Percentiles rank a stretch among this genome's conserved stretches.
Evolutionary conservation across 2,329 filamentous ascomycete genomes (phyloP).

Genomic region (Neonectria ditissima): DNA sequence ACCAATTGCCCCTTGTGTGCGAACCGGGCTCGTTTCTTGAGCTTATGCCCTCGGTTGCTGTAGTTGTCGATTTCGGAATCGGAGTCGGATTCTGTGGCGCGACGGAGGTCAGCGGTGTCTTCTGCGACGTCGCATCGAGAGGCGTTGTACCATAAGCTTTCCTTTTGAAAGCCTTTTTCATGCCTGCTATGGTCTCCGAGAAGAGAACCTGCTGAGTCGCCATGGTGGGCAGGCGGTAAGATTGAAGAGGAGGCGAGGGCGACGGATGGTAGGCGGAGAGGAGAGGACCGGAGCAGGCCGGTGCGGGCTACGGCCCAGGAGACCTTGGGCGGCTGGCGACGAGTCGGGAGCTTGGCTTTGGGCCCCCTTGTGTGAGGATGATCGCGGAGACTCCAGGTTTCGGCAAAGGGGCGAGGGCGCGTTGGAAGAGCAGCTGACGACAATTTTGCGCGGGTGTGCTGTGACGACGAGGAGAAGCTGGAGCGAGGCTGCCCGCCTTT

Average conservation of each 20-base stretch:
- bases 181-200: constrained; percentile 73
- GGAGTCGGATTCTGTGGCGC: constrained; percentile 76
- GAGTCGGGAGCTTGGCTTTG: constrained; percentile 21
- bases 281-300: constrained; percentile 27
- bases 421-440: constrained; percentile 21
- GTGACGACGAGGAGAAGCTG: constrained; percentile 43
- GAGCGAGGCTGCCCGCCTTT: constrained; percentile 49
- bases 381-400: neutral
- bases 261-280: constrained; percentile 34
- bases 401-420: constrained; percentile 23
- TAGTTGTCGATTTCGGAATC: constrained; percentile 77
- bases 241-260: constrained; percentile 28
- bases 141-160: constrained; percentile 67
- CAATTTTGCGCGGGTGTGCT: constrained; percentile 43
- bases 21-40: constrained; percentile 80
- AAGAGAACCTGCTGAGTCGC: constrained; percentile 70
- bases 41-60: constrained; percentile 82
- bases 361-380: constrained; percentile 3
- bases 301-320: constrained; percentile 19
- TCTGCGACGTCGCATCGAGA: constrained; percentile 14
- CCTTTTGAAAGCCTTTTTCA: constrained; percentile 76
- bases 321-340: constrained; percentile 11
- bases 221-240: constrained; percentile 47
- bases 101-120: constrained; percentile 37
- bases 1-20: constrained; percentile 77